Evolutionary conservation across 2,329 filamentous ascomycete species (phyloP).

Genomic region (Nigrospora oryzae): DNA sequence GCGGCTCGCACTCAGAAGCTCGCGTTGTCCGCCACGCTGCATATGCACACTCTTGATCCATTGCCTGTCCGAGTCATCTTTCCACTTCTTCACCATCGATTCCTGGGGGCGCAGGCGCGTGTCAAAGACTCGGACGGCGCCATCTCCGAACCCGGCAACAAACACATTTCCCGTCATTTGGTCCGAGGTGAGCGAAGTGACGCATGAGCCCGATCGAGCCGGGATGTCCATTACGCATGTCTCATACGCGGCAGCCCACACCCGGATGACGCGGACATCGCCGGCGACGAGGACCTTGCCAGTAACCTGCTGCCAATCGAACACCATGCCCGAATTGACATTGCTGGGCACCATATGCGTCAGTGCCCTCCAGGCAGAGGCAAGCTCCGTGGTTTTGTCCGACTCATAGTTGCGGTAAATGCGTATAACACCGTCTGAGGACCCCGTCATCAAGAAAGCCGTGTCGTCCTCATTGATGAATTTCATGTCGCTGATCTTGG

Average conservation of each 20-base stretch:
- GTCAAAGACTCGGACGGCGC: conserved; percentile 89
- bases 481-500: conserved; percentile 86
- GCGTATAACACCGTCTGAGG: conserved; percentile 88
- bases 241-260: conserved; percentile 93
- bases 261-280: conserved; percentile 87
- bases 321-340: conserved; percentile 89
- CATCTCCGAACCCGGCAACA: conserved; percentile 92
- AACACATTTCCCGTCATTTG: conserved; percentile 97
- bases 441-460: conserved; percentile 87
- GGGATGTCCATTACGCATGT: conserved; percentile 91
- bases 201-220: conserved; percentile 87
- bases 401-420: conserved; percentile 90
- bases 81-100: conserved; percentile 94
- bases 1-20: conserved; percentile 81
- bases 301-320: conserved; percentile 98
- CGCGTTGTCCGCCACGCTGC: conserved; percentile 87
- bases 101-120: conserved; percentile 76
- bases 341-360: conserved; percentile 92
- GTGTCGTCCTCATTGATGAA: conserved; percentile 99
- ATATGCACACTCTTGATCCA: conserved; percentile 97
- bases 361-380: conserved; percentile 83
- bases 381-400: conserved; percentile 67
- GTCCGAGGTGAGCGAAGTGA: conserved; percentile 91
- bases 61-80: conserved; percentile 73
- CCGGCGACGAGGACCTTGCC: conserved; percentile 92